A percentile compares a stretch with the other conserved stretches of the same genome.
Evolutionary conservation across 2,329 filamentous ascomycete genomes (phyloP).

Genomic region (Hymenoscyphus salicellus): DNA sequence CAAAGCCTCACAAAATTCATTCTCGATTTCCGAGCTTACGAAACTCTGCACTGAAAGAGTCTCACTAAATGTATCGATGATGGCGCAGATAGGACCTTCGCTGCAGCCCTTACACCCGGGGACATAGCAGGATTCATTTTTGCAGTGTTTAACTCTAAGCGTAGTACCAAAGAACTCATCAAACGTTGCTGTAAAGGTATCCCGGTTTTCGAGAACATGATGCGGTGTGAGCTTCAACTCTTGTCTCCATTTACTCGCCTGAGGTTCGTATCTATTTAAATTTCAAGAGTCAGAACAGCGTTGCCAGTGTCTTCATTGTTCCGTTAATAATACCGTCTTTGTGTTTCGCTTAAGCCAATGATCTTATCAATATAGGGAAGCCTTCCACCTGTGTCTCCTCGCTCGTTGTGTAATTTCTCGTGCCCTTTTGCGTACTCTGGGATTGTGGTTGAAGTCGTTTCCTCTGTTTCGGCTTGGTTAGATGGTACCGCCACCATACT

Average conservation of each 20-base stretch:
- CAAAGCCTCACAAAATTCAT: not conserved
- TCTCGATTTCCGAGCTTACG: not conserved
- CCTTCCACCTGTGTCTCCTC: not conserved
- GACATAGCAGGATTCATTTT: no score
- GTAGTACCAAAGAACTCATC: not conserved
- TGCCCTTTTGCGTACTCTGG: not conserved
- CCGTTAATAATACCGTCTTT: not conserved
- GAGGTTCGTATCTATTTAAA: not conserved
- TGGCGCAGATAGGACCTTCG: not conserved
- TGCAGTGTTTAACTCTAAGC: no score
- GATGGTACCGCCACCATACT: not conserved
- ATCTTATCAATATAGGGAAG: not conserved
- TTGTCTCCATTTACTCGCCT: not conserved
- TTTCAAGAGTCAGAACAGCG: no score
- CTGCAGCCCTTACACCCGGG: no score
- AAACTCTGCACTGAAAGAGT: not conserved
- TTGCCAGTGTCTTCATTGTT: no score
- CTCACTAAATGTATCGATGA: not conserved
- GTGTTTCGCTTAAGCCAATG: not conserved
- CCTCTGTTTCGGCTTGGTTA: not conserved
- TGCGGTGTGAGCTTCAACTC: not conserved
- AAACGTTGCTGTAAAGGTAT: not conserved
- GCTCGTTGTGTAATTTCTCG: not conserved
- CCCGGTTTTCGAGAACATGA: no score
- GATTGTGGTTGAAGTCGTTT: not conserved